phyloP scores from a whole-genome alignment of 257 asterid genomes.

The Forsythia viridissima region DNA sequence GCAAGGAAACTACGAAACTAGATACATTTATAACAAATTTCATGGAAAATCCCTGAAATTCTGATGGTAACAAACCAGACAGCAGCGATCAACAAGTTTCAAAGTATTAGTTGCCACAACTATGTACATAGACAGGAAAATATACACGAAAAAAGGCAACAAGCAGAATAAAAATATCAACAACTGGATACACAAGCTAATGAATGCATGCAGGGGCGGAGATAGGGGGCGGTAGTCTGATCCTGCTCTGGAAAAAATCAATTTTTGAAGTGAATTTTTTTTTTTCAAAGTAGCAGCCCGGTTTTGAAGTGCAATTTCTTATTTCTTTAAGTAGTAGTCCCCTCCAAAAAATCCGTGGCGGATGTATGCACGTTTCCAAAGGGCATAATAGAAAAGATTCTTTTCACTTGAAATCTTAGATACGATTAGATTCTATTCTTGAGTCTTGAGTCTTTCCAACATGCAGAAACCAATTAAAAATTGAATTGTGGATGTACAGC shows the following conservation, averaged over 20 bases:
- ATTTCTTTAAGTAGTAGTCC: no score
- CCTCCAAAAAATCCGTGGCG: no score
- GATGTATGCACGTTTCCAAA: constrained; percentile 10
- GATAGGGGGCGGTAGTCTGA: no score
- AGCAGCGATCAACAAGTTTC: background rate
- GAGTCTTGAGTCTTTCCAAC: no score
- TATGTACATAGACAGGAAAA: constrained; percentile 4
- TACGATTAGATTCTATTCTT: no score
- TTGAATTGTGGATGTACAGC: background rate
- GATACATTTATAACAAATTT: constrained; percentile 2
- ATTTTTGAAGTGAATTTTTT: no score
- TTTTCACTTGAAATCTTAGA: no score
- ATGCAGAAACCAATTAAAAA: no score
- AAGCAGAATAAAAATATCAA: background rate
- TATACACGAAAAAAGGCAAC: background rate
- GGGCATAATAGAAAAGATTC: background rate
- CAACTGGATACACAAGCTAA: constrained; percentile 4
- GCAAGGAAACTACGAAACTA: constrained; percentile 18
- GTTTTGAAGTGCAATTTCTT: no score
- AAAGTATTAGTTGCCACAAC: background rate
- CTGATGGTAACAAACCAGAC: constrained; percentile 2
- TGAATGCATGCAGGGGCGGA: background rate
- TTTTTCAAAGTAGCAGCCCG: no score
- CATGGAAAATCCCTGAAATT: constrained; percentile 11
- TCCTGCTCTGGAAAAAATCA: no score